phyloP scores from a whole-genome alignment of 371 early-diverging fungal species.

The Mortierella polycephala region DNA sequence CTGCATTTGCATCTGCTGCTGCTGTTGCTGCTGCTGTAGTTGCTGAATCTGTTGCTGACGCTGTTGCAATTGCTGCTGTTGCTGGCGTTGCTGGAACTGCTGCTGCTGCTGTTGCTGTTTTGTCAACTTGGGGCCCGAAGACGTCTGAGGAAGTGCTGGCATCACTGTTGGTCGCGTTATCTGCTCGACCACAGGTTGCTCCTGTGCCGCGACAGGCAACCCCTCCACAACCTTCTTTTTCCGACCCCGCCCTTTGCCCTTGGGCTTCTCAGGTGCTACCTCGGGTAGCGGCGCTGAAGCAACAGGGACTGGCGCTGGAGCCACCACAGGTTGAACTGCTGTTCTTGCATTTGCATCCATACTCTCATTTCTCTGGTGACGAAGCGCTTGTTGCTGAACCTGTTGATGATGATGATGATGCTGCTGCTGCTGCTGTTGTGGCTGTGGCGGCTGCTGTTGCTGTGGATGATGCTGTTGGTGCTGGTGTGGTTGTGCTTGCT shows the following conservation, averaged over 20 bases:
- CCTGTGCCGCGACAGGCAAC: conserved; percentile 11
- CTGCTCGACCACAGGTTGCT: conserved; percentile 10
- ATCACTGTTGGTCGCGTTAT: conserved; percentile 14
- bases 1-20: conserved; percentile 11
- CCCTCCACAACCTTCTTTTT: conserved; percentile 40
- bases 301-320: conserved; percentile 6
- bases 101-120: conserved; percentile 27
- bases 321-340: conserved; percentile 21
- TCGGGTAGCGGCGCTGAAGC: not conserved
- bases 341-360: conserved; percentile 15
- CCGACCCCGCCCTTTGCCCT: conserved; percentile 43
- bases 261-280: conserved; percentile 17
- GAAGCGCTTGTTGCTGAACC: conserved; percentile 18
- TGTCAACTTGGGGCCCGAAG: conserved; percentile 22
- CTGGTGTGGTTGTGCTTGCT: conserved; percentile 16
- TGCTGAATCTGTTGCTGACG: conserved; percentile 19
- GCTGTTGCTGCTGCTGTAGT: conserved; percentile 21
- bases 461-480: conserved; percentile 14
- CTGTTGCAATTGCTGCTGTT: conserved; percentile 21
- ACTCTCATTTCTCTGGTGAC: conserved; percentile 37
- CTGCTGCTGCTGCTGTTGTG: conserved; percentile 10
- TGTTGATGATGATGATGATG: conserved; percentile 4
- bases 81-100: conserved; percentile 27
- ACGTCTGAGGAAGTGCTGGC: conserved; percentile 28
- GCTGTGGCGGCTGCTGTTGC: conserved; percentile 22